phyloP scores from a whole-genome alignment of 129 eudicot genomes.

The Centaurea solstitialis region DNA sequence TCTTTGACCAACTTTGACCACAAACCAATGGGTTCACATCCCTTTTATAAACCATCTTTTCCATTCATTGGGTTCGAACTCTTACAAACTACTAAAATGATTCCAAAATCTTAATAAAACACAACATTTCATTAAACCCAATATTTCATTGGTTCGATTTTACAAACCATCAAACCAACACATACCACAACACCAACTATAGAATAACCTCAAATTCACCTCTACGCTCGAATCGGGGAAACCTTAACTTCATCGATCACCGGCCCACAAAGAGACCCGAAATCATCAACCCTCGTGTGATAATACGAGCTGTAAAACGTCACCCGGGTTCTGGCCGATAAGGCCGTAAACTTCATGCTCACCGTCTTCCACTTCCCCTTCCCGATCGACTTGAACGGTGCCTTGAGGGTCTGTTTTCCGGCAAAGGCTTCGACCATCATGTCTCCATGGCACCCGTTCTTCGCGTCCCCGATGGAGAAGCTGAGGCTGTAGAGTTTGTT shows the following conservation, averaged over 20 bases:
- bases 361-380: constrained; percentile 45
- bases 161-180: constrained; percentile 22
- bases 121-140: background rate
- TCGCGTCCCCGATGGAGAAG: constrained; percentile 69
- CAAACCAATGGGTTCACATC: too few species aligned
- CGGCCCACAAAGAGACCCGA: constrained; percentile 83
- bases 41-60: too few species aligned
- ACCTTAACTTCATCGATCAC: constrained; percentile 74
- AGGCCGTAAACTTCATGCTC: constrained; percentile 59
- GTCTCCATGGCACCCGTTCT: constrained; percentile 72
- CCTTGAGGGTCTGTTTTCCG: constrained; percentile 53
- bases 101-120: background rate
- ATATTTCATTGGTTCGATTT: constrained; percentile 15
- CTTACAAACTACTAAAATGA: background rate
- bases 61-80: background rate
- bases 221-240: constrained; percentile 17
- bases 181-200: background rate
- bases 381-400: constrained; percentile 64
- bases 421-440: constrained; percentile 92
- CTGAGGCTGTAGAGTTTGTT: constrained; percentile 50
- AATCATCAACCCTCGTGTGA: constrained; percentile 58
- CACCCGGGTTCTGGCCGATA: constrained; percentile 49
- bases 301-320: constrained; percentile 81
- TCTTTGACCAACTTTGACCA: too few species aligned
- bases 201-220: background rate